Evolutionary conservation across 768 basidiomycete genomes (phyloP).

Genomic region (Psilocybe sp.): DNA sequence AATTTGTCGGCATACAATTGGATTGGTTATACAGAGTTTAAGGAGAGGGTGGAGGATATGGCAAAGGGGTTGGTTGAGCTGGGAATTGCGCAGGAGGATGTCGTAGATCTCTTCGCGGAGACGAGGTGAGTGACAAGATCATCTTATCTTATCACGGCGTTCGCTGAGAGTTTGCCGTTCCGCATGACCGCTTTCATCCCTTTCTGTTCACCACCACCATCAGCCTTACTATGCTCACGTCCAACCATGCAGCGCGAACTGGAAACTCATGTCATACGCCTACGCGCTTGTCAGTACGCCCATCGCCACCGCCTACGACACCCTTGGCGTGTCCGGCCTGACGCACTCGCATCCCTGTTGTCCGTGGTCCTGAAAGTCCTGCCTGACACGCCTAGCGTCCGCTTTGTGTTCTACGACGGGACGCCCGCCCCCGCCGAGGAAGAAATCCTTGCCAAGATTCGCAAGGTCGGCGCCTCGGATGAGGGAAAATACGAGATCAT

Average conservation of each 20-base stretch:
- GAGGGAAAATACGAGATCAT: constrained; percentile 37
- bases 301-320: constrained; percentile 88
- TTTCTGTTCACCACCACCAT: too few species aligned
- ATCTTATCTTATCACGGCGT: too few species aligned
- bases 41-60: constrained; percentile 48
- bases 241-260: constrained; percentile 68
- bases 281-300: constrained; percentile 65
- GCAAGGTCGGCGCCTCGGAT: constrained; percentile 12
- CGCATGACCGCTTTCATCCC: too few species aligned
- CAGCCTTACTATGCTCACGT: too few species aligned
- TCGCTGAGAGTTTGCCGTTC: too few species aligned
- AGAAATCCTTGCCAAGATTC: constrained; percentile 45
- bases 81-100: constrained; percentile 59
- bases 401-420: constrained; percentile 79
- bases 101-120: constrained; percentile 78
- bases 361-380: constrained; percentile 64
- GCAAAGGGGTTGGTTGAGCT: constrained; percentile 61
- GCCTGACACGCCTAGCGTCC: constrained; percentile 64
- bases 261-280: constrained; percentile 77
- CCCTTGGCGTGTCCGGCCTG: constrained; percentile 76
- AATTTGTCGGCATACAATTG: constrained; percentile 80
- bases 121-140: constrained; percentile 49
- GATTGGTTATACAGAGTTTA: constrained; percentile 59
- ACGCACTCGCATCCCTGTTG: constrained; percentile 77
- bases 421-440: constrained; percentile 40